Base-by-base conservation (phyloP, 2,329 filamentous ascomycete species). In the Apiospora rasikravindrae region DNA sequence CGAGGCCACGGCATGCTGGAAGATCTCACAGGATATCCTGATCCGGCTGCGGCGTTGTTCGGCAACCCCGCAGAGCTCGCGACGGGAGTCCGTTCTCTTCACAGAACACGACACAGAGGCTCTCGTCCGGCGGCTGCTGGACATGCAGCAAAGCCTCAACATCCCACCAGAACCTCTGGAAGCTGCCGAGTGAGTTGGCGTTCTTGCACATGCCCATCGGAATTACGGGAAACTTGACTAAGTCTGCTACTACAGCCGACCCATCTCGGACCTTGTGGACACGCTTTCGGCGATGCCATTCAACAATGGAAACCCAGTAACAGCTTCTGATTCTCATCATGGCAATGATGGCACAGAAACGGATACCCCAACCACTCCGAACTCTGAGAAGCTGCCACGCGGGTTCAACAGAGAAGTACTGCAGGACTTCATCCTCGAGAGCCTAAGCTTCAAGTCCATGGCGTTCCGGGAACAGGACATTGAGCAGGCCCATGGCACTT, bases 401-500 rank as follows among this genome's bases (percentile, higher is more conserved):
- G 40, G 40, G 0, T 67, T 67, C 40, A 29, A 67, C 26, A 29
- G 19, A 45, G 40, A 8, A n/a, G 42, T 73, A 19, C 66, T 73
- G 7, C 33, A 45, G 19, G 67, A 73, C 13, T 73, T 73, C 19
- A 73, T 73, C 22, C 70, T 73, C 8, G 72, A 73, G 33, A 73
- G 67, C 49, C 22, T 73, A n/a, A 70, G 72, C 14, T 73, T 71
- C 67, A 73, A 71, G 37, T 71, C 72, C 22, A 73, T 73, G 72
- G 70, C 40, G 2, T 69, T 53, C 14, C 72, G 72, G 2, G 69
- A 71, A n/a, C 68, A 73, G 42, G 72, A 73, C 37, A 69, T 73
- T 3, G 70, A 69, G 24, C 45, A 69, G 11, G 70, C 72, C 2
- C 67, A 73, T 19, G 64, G 72, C 67, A 75, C 77, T 7, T 84